phyloP scores from a whole-genome alignment of 1,284 basidiomycete species.

The Cryptococcus floricola region DNA sequence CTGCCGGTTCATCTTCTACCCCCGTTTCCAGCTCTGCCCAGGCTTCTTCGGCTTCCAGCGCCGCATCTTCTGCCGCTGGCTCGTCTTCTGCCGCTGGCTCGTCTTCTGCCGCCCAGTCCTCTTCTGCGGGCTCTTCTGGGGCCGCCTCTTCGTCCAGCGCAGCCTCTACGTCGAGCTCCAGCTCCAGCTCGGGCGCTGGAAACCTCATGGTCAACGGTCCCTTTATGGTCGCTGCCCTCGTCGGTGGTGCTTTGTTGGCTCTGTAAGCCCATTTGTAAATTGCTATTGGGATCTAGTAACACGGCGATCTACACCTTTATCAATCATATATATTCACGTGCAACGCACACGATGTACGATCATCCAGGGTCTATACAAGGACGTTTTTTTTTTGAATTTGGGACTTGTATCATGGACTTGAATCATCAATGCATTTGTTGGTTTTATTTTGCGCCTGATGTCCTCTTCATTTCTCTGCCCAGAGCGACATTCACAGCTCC shows the following conservation, averaged over 20 bases:
- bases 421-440: background rate
- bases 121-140: background rate
- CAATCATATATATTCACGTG: too few relatives aligned
- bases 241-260: slow-evolving; percentile 9
- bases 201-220: background rate
- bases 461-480: slow-evolving; percentile 27
- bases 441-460: slow-evolving; percentile 1
- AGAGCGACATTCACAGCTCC: slow-evolving; percentile 75
- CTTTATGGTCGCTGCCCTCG: slow-evolving; percentile 2
- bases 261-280: slow-evolving; percentile 9
- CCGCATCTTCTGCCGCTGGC: background rate
- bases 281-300: background rate
- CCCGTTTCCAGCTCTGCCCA: slow-evolving; percentile 1
- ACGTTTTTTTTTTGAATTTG: background rate
- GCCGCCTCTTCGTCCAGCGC: background rate
- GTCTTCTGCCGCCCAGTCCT: slow-evolving; percentile 2
- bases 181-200: background rate
- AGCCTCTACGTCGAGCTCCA: background rate
- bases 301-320: too few relatives aligned
- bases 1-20: slow-evolving; percentile 3
- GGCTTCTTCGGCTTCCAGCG: slow-evolving; percentile 4
- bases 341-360: too few relatives aligned
- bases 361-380: background rate
- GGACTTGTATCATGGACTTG: background rate
- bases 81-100: slow-evolving; percentile 3